A percentile compares a stretch with the other conserved stretches of the same genome.
phyloP scores from a whole-genome alignment of 257 asterid genomes.

The Apocynum venetum region DNA sequence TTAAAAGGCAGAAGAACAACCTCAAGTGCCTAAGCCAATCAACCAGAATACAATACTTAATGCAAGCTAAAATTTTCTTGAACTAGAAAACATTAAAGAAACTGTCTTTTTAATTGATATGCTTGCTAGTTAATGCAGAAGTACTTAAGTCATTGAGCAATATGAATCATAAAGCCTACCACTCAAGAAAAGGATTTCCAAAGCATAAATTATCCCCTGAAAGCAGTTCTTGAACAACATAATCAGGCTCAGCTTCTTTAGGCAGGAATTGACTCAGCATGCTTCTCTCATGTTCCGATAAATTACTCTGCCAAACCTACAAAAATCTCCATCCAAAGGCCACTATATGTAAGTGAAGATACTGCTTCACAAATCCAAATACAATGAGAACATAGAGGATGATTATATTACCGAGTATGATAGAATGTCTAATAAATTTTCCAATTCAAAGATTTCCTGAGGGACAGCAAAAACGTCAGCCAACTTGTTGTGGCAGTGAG shows the following conservation, averaged over 20 bases:
- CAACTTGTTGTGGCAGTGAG: slow-evolving; percentile 40
- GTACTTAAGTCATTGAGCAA: background rate
- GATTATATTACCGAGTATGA: slow-evolving; percentile 56
- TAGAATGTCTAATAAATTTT: slow-evolving; percentile 55
- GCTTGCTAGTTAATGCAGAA: background rate
- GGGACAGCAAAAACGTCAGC: slow-evolving; percentile 82
- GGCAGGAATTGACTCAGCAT: slow-evolving; percentile 70
- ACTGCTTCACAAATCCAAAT: slow-evolving; percentile 6
- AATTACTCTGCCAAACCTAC: slow-evolving; percentile 79
- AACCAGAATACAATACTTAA: background rate
- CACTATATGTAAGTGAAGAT: slow-evolving; percentile 12
- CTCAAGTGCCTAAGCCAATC: background rate
- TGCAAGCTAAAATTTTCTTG: background rate
- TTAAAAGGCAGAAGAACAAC: background rate
- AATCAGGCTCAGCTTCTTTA: slow-evolving; percentile 50
- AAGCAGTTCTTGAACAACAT: slow-evolving; percentile 55
- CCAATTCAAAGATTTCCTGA: slow-evolving; percentile 58
- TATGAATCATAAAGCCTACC: slow-evolving; percentile 50
- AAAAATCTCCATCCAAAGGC: slow-evolving; percentile 26
- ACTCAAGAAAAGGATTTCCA: slow-evolving; percentile 69
- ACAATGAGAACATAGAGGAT: slow-evolving; percentile 8
- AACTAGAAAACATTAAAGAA: background rate
- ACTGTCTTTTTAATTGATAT: background rate
- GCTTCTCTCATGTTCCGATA: slow-evolving; percentile 64
- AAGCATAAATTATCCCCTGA: slow-evolving; percentile 74